A percentile compares a stretch with the other conserved stretches of the same genome.
phyloP scores from a whole-genome alignment of 2,329 filamentous ascomycete genomes.

The Microcyclospora tardicrescens region DNA sequence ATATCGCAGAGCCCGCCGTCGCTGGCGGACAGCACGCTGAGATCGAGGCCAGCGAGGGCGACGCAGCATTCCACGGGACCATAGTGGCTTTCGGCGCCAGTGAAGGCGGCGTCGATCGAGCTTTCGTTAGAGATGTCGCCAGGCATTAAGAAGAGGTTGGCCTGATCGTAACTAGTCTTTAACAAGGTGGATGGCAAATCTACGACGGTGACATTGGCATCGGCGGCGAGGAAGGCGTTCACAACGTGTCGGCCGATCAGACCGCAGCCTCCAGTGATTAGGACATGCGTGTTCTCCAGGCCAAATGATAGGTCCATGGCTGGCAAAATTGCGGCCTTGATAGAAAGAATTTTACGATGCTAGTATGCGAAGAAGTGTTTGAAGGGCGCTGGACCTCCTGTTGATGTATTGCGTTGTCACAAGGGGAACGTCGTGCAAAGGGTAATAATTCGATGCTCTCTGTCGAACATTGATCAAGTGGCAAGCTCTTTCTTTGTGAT shows the following conservation, averaged over 20 bases:
- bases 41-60: slow-evolving; percentile 32
- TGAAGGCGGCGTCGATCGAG: slow-evolving; percentile 24
- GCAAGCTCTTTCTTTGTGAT: too few relatives aligned
- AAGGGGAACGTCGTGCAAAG: too few relatives aligned
- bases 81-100: slow-evolving; percentile 19
- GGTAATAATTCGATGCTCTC: too few relatives aligned
- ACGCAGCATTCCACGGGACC: slow-evolving; percentile 30
- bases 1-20: slow-evolving; percentile 27
- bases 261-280: slow-evolving; percentile 31
- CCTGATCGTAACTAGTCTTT: slow-evolving; percentile 22
- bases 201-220: slow-evolving; percentile 27
- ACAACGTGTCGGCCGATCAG: slow-evolving; percentile 29
- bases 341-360: too few relatives aligned
- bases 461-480: too few relatives aligned
- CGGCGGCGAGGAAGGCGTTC: slow-evolving; percentile 30
- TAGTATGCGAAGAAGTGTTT: too few relatives aligned
- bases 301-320: slow-evolving; percentile 22
- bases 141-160: slow-evolving; percentile 14
- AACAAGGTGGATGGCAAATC: slow-evolving; percentile 15
- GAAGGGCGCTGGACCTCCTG: too few relatives aligned
- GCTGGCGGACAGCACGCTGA: slow-evolving; percentile 29
- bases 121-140: slow-evolving; percentile 14
- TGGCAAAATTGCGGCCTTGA: neutral
- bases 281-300: slow-evolving; percentile 26
- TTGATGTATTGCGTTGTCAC: too few relatives aligned